These are phyloP conservation scores for Colletotrichum musae DNA, from an alignment of 2,329 filamentous ascomycete species.

Conservation along the genomic window DNA sequence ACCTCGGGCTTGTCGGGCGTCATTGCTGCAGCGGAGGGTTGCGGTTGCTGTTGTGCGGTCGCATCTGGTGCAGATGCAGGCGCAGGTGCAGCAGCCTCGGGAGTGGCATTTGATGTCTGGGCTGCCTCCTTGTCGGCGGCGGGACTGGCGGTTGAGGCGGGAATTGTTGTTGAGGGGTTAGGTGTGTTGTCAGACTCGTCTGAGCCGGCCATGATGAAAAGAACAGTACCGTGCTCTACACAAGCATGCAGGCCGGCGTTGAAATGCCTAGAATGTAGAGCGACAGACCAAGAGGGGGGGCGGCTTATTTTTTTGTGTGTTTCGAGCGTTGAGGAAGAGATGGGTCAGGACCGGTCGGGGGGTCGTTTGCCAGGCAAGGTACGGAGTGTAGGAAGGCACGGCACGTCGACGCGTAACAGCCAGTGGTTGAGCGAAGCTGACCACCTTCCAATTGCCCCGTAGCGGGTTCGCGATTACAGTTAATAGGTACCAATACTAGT, in stretches of 20 bases:
- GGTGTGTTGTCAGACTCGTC: constrained; percentile 32
- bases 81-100: constrained; percentile 6
- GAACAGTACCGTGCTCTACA: constrained; percentile 24
- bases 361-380: constrained; percentile 24
- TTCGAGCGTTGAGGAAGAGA: constrained; percentile 29
- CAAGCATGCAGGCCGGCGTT: constrained; percentile 27
- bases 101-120: constrained; percentile 34
- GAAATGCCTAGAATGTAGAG: constrained; percentile 15
- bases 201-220: constrained; percentile 40
- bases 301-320: constrained; percentile 33
- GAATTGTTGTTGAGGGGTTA: constrained; percentile 21
- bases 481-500: constrained; percentile 1
- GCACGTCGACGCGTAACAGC: constrained; percentile 15
- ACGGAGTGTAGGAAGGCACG: background rate
- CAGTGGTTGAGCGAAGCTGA: background rate
- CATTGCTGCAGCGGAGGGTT: constrained; percentile 47
- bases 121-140: constrained; percentile 46
- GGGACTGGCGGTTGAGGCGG: constrained; percentile 35
- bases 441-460: constrained; percentile 1
- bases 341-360: constrained; percentile 17
- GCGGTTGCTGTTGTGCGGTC: constrained; percentile 48
- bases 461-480: constrained; percentile 23
- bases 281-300: constrained; percentile 20
- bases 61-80: constrained; percentile 44
- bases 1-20: constrained; percentile 60